Base-by-base conservation (phyloP, 1,284 basidiomycete genomes). In the Polyporus tsugae region DNA sequence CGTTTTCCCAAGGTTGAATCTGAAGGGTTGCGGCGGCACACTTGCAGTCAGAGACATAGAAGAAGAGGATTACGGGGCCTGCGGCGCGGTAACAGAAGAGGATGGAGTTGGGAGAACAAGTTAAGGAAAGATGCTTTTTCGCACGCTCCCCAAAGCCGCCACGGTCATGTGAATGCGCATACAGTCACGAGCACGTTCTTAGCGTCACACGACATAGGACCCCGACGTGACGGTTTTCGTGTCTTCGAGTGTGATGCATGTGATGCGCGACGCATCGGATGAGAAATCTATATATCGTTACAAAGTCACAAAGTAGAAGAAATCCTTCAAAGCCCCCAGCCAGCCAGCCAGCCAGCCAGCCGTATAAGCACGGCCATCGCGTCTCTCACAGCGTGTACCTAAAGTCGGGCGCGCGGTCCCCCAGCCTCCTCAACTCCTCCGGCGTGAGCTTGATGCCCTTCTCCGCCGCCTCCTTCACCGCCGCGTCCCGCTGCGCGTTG, bases 351-450 rank as follows among this genome's bases (percentile, higher is more conserved):
- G n/a, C 46, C 4, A 49, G 10, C 4, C 22, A 5, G 29, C 29
- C 22, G 4, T 25, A 49, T 22, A 22, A n/a, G n/a, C n/a, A 7
- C 44, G 10, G 1, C 6, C 41, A 19, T 4, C 41, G 46, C 46
- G 36, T 35, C 61, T 35, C 61, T 68, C 64, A 90, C 15, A 90
- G 64, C 4, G 83, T 89, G 73, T 92, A 92, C 69, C 87, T 82
- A 74, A 91, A 91, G 74, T 89, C 87, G 3, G 88, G 89, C 3
- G 90, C 87, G 58, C 85, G 81, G 73, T 92, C 90, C 0, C 91
- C 91, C 77, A 91, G 67, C 68, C 82, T 81, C 62, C 63, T 61
- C 36, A 72, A 29, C 65, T 72, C 69, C 44, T 63, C 63, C 2
- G 71, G 62, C 22, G 69, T 63, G 55, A 66, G 62, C 29, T 55